These are phyloP conservation scores for Suhomyces coccinellae DNA, from an alignment of 1,139 yeast species.

Conservation along the genomic window DNA sequence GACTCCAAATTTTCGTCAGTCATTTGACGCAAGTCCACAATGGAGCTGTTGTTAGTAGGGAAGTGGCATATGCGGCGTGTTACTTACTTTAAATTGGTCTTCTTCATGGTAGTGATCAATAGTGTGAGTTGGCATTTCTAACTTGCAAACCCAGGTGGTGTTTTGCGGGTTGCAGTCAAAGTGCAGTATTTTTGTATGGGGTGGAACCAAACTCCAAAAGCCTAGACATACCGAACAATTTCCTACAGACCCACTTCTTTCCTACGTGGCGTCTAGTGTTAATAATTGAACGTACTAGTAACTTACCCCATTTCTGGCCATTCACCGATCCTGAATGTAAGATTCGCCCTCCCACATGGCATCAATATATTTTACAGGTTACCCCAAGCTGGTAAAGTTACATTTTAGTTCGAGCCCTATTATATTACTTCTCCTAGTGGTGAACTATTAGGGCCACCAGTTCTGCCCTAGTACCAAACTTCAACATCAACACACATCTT, in stretches of 20 bases:
- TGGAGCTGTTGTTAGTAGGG: constrained; percentile 32
- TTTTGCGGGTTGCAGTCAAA: neutral
- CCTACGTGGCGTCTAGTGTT: too few relatives aligned
- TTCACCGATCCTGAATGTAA: too few relatives aligned
- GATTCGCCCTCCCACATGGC: neutral
- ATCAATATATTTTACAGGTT: constrained; percentile 2
- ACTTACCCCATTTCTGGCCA: too few relatives aligned
- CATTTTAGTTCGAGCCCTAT: neutral
- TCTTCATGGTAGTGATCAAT: constrained; percentile 20
- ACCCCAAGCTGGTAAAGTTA: neutral
- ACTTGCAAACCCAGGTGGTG: neutral
- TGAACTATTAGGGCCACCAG: constrained; percentile 3
- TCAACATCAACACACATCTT: neutral
- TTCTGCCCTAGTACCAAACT: constrained; percentile 3
- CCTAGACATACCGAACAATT: too few relatives aligned
- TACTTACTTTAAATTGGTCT: constrained; percentile 33
- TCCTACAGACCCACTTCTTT: too few relatives aligned
- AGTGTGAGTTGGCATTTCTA: constrained; percentile 7
- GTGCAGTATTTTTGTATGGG: neutral
- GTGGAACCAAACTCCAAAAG: neutral
- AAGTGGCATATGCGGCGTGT: neutral
- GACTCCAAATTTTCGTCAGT: constrained; percentile 50
- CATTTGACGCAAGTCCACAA: constrained; percentile 48
- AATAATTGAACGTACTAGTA: too few relatives aligned
- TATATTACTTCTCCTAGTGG: constrained; percentile 4